Evolutionary conservation across 805 yeast genomes (phyloP).

Genomic region (Metschnikowia aberdeeniae): DNA sequence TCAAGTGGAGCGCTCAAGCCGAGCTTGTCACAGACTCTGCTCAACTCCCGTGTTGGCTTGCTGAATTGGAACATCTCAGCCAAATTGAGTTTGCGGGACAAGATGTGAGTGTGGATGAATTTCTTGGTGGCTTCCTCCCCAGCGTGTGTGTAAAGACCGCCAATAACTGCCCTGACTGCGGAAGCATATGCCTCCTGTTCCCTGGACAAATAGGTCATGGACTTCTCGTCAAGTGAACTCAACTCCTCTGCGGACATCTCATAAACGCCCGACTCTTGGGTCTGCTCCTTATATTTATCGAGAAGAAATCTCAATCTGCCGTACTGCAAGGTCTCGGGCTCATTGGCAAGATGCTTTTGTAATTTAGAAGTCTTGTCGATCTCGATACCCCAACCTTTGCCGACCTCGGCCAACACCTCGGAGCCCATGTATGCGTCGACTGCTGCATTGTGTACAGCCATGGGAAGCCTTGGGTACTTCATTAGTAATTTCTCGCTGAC

Average conservation of each 20-base stretch:
- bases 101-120: conserved; percentile 70
- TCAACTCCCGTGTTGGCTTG: conserved; percentile 81
- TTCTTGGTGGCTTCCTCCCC: conserved; percentile 61
- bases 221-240: conserved; percentile 10
- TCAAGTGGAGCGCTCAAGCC: conserved; percentile 70
- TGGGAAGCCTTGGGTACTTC: conserved; percentile 87
- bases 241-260: conserved; percentile 29
- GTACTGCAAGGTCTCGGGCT: conserved; percentile 59
- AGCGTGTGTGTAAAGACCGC: conserved; percentile 72
- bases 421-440: conserved; percentile 72
- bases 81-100: conserved; percentile 79
- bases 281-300: conserved; percentile 25
- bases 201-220: conserved; percentile 28
- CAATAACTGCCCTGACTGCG: conserved; percentile 77
- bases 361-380: conserved; percentile 60
- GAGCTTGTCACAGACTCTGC: conserved; percentile 72
- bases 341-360: conserved; percentile 64
- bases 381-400: conserved; percentile 86
- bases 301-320: conserved; percentile 62
- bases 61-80: conserved; percentile 72
- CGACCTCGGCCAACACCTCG: conserved; percentile 60
- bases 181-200: conserved; percentile 53
- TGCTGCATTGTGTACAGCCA: conserved; percentile 68
- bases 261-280: conserved; percentile 49
- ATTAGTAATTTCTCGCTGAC: conserved; percentile 68